phyloP scores from a whole-genome alignment of 2,329 filamentous ascomycete genomes.

The Gaeumannomyces sp. region DNA sequence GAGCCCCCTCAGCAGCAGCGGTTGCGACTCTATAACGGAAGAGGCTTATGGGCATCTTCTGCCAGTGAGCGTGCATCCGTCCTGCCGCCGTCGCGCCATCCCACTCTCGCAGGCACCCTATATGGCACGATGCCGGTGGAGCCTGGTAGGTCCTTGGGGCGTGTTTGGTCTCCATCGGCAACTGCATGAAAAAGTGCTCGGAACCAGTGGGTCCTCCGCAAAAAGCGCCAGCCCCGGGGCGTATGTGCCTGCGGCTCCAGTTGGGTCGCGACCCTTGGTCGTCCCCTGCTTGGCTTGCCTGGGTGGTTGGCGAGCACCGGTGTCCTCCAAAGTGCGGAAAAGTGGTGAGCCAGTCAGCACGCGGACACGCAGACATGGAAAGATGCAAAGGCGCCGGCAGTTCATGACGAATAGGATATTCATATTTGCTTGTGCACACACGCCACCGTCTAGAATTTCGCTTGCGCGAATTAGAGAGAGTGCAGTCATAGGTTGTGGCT shows the following conservation, averaged over 20 bases:
- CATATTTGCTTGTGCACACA: not conserved
- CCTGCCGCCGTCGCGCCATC: not conserved
- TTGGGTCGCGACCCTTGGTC: no score
- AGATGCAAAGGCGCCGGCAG: not conserved
- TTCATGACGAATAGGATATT: not conserved
- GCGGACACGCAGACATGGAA: no score
- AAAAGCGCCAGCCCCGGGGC: not conserved
- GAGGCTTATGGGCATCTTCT: not conserved
- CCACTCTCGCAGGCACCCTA: no score
- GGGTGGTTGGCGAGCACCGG: no score
- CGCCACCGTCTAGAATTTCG: not conserved
- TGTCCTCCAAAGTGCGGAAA: no score
- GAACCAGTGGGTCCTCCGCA: not conserved
- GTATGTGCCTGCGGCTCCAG: not conserved
- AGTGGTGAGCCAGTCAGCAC: no score
- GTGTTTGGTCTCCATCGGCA: no score
- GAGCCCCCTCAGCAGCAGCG: not conserved
- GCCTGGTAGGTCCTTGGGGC: no score
- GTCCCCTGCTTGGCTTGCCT: no score
- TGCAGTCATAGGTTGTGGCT: no score
- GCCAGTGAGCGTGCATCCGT: not conserved
- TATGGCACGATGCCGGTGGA: not conserved
- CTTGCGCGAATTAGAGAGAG: not conserved
- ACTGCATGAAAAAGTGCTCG: not conserved
- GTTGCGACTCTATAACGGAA: not conserved